Evolutionary conservation across 2,329 filamentous ascomycete genomes (phyloP).

Genomic region (Fusarium irregulare): DNA sequence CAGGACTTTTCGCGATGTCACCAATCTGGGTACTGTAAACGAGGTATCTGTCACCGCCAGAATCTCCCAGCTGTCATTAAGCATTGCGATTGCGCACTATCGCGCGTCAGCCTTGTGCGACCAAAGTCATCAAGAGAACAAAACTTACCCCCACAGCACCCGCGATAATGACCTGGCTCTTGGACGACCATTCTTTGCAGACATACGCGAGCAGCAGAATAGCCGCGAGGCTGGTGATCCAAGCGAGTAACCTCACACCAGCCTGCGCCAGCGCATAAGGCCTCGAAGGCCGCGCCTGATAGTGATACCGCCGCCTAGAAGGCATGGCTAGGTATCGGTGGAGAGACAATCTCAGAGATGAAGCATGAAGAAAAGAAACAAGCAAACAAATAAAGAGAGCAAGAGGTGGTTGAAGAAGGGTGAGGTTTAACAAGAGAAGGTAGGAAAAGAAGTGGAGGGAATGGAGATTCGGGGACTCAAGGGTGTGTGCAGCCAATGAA

Average conservation of each 20-base stretch:
- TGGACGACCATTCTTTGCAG: constrained; percentile 48
- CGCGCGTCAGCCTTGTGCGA: constrained; percentile 16
- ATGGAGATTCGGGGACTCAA: constrained; percentile 8
- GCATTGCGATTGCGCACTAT: constrained; percentile 49
- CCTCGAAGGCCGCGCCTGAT: constrained; percentile 22
- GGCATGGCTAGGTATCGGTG: constrained; percentile 26
- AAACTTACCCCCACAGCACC: constrained; percentile 50
- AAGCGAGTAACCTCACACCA: constrained; percentile 46
- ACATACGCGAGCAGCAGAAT: constrained; percentile 50
- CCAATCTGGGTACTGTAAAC: constrained; percentile 43
- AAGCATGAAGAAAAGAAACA: constrained; percentile 16
- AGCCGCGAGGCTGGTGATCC: constrained; percentile 49
- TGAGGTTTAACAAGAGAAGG: constrained; percentile 20
- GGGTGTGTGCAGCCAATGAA: constrained; percentile 17
- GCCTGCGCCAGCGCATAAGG: constrained; percentile 42
- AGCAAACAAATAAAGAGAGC: not conserved
- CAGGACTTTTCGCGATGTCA: constrained; percentile 46
- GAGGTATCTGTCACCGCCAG: constrained; percentile 46
- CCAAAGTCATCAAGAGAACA: not conserved
- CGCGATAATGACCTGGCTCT: constrained; percentile 46
- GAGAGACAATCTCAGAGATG: not conserved
- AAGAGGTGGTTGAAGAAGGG: constrained; percentile 2
- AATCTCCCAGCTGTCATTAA: constrained; percentile 55
- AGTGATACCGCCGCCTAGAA: constrained; percentile 21
- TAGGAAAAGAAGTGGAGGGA: constrained; percentile 30